These are phyloP conservation scores for Sphenostylis stenocarpa DNA, from an alignment of 306 rosid genomes.

Conservation along the genomic window DNA sequence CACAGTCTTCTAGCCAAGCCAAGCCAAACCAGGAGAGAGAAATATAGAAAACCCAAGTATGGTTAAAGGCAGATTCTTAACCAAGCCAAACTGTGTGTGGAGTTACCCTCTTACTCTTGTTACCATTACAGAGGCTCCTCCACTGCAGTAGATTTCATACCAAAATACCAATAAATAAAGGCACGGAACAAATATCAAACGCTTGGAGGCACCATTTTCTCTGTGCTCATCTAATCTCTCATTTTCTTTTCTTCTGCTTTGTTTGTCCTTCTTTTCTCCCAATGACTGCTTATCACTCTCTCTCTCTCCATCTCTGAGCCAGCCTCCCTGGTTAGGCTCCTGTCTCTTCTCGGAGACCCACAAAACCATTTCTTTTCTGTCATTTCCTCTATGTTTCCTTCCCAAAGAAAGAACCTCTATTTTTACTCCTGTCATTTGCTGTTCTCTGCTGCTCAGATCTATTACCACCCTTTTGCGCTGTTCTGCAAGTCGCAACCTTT, in stretches of 20 bases:
- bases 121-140: neutral
- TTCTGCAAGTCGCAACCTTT: conserved; percentile 13
- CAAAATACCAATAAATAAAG: conserved; percentile 49
- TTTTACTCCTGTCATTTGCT: neutral
- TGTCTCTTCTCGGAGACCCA: conserved; percentile 48
- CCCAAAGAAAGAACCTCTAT: conserved; percentile 11
- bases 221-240: neutral
- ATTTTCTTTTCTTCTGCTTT: neutral
- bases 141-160: neutral
- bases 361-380: conserved; percentile 30
- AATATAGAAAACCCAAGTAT: neutral
- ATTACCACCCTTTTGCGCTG: conserved; percentile 29
- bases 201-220: conserved; percentile 24
- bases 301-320: conserved; percentile 38
- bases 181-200: conserved; percentile 37
- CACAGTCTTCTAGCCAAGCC: conserved; percentile 29
- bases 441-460: conserved; percentile 54
- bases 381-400: conserved; percentile 24
- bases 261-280: neutral
- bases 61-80: conserved; percentile 18
- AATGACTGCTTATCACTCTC: conserved; percentile 39
- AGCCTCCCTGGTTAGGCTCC: conserved; percentile 32
- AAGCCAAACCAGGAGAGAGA: neutral
- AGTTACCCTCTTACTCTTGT: conserved; percentile 15
- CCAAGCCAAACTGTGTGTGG: neutral